Base-by-base conservation (phyloP, 78 protist species). In the Dictyostelium firmibasis region DNA sequence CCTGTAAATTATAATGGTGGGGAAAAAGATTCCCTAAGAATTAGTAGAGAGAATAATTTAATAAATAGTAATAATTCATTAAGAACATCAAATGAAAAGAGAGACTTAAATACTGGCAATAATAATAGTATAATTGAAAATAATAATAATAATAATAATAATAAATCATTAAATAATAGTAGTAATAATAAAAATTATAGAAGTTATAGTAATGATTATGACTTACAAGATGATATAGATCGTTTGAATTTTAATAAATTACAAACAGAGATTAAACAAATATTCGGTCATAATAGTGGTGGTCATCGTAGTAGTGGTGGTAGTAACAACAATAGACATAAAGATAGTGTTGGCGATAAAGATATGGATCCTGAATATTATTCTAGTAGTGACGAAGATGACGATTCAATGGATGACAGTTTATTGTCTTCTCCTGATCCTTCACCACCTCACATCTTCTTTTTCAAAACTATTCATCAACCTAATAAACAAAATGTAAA, bases 391-490 rank as follows among this genome's bases (percentile, higher is more conserved):
- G 83, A 85, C 53, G 83, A 44, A 33, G 83, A 47, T 72, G 83
- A 41, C 50, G 79, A 72, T 72, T 27, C 36, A 16, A 33, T 33
- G 38, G 79, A 72, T 72, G 79, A 72, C 18, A 72, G 79, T 72
- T 60, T 41, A 29, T 85, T 78, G 44, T 78, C 91, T 6, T 85
- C 91, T 43, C 91, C 91, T 10, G 81, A 69, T 47, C 83, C 91
- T 1, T 85, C 91, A 33, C 91, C 91, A 18, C 91, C 91, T 10
- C 91, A 74, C 20, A 18, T 35, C n/a, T n/a, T 83, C 81, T 85
- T 85, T 74, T 85, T 85, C 91, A 69, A 74, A 85, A 85, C 91
- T 27, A 85, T 85, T 33, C 91, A 85, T 74, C 75, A 70, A 44
- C 47, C 91, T 18, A 33, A 76, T 57, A 57, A 57, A 57, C 67